These are phyloP conservation scores for Calocybe gambosa DNA, from an alignment of 1,284 basidiomycete species.

Conservation along the genomic window DNA sequence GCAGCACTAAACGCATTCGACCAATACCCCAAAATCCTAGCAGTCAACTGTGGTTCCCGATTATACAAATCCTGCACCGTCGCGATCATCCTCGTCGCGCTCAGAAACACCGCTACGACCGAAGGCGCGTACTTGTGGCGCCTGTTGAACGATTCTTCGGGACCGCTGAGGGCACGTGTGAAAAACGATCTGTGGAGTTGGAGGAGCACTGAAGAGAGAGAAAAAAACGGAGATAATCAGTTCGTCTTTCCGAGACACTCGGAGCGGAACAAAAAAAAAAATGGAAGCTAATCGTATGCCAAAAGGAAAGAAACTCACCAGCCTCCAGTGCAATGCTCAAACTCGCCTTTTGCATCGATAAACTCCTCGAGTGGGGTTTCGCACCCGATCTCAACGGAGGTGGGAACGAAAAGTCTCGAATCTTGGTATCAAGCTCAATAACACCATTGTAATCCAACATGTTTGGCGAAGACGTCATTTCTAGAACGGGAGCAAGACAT, in stretches of 20 bases:
- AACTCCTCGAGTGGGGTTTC: constrained; percentile 28
- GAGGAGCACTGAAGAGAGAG: constrained; percentile 46
- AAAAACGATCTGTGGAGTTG: constrained; percentile 64
- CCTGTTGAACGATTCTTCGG: constrained; percentile 46
- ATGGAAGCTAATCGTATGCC: neutral
- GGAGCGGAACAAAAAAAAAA: too few relatives aligned
- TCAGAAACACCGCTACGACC: constrained; percentile 53
- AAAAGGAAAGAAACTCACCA: constrained; percentile 29
- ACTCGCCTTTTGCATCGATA: constrained; percentile 52
- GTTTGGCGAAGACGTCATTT: constrained; percentile 47
- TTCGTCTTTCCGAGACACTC: neutral
- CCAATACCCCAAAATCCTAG: constrained; percentile 57
- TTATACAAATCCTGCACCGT: constrained; percentile 49
- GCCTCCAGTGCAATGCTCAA: constrained; percentile 52
- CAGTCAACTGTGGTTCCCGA: constrained; percentile 47
- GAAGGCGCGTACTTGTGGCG: constrained; percentile 53
- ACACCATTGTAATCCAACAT: constrained; percentile 48
- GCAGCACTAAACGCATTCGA: constrained; percentile 63
- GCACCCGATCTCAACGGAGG: constrained; percentile 33
- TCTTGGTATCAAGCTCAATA: constrained; percentile 50
- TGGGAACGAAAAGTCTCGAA: constrained; percentile 54
- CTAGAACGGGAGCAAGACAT: constrained; percentile 51
- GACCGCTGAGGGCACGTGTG: constrained; percentile 49
- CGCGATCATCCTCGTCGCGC: constrained; percentile 48
- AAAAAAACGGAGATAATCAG: constrained; percentile 5